Conservation (phyloP, 768 basidiomycete genomes). For the Tylopilus intermedius region DNA sequence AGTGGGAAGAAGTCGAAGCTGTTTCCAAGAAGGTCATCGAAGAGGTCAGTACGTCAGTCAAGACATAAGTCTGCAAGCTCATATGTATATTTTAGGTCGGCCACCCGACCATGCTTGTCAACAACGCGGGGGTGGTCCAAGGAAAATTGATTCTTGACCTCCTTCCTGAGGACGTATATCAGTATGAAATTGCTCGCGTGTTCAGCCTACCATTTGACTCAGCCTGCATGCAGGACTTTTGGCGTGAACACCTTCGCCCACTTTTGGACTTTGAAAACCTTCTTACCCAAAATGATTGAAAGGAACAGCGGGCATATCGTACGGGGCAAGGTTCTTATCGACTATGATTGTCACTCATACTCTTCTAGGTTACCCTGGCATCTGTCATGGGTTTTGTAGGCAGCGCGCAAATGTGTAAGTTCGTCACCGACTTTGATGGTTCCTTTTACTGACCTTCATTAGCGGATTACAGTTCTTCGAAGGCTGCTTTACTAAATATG, state of each 20-base stretch:
- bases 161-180: slow-evolving; percentile 66
- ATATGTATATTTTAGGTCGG: slow-evolving; percentile 54
- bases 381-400: slow-evolving; percentile 72
- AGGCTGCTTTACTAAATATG: slow-evolving; percentile 78
- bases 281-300: slow-evolving; percentile 84
- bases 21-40: slow-evolving; percentile 68
- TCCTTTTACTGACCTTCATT: slow-evolving; percentile 7
- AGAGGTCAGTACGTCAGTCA: slow-evolving; percentile 49
- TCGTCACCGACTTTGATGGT: not conserved
- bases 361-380: slow-evolving; percentile 63
- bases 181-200: slow-evolving; percentile 56
- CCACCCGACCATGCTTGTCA: slow-evolving; percentile 83
- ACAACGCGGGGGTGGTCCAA: slow-evolving; percentile 93
- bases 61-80: not conserved
- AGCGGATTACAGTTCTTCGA: slow-evolving; percentile 92
- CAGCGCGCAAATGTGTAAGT: slow-evolving; percentile 70
- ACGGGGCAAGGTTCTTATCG: slow-evolving; percentile 23
- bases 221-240: slow-evolving; percentile 59
- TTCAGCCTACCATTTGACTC: not conserved
- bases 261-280: slow-evolving; percentile 90
- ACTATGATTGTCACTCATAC: slow-evolving; percentile 10
- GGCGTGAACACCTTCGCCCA: slow-evolving; percentile 83
- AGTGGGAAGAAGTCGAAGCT: slow-evolving; percentile 77
- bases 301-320: slow-evolving; percentile 81
- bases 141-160: slow-evolving; percentile 84